Conservation (phyloP, 202 grass and related monocot genomes). For the Schoenoplectus tabernaemontani region DNA sequence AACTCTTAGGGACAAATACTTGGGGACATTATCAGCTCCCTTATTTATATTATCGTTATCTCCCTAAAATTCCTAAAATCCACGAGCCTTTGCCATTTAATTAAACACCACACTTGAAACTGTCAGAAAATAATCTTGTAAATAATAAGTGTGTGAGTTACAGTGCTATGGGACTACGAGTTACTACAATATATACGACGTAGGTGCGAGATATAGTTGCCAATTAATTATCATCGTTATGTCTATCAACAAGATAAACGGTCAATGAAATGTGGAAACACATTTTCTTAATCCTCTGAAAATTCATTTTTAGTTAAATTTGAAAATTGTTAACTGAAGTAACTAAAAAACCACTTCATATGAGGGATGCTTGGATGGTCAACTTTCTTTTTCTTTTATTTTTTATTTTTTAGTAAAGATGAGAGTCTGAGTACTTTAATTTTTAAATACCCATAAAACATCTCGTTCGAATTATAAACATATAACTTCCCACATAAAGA, state of each 20-base stretch:
- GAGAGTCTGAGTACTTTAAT: no score
- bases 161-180: not conserved
- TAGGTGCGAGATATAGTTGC: not conserved
- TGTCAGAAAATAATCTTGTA: not conserved
- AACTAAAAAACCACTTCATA: not conserved
- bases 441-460: no score
- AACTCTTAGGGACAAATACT: no score
- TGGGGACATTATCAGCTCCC: no score
- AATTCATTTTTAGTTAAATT: not conserved
- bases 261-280: not conserved
- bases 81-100: no score
- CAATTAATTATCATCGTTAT: not conserved
- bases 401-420: no score
- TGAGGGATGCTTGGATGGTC: not conserved
- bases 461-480: no score
- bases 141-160: not conserved
- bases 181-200: not conserved
- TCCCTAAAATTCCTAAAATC: no score
- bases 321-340: not conserved
- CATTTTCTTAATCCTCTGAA: not conserved
- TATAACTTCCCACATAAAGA: no score
- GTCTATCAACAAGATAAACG: not conserved
- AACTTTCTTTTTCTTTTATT: no score
- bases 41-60: no score
- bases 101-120: not conserved